These are phyloP conservation scores for Sporothrix phasma DNA, from an alignment of 2,329 filamentous ascomycete genomes.

Conservation along the genomic window DNA sequence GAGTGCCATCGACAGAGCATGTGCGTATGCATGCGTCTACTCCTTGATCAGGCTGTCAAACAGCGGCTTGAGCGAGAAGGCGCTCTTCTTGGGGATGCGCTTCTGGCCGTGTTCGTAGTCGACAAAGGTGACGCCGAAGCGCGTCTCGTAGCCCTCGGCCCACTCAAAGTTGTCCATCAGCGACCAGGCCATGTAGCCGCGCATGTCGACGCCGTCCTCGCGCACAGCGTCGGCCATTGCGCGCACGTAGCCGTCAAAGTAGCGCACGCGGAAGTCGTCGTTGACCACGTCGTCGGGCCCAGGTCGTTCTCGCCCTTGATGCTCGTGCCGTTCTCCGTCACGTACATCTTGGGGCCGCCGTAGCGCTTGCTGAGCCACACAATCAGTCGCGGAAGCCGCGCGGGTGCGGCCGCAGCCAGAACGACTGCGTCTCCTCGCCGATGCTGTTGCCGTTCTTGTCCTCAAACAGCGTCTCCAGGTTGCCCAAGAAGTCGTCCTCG, in stretches of 20 bases:
- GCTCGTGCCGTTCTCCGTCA: conserved; percentile 82
- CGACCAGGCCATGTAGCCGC: conserved; percentile 78
- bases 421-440: conserved; percentile 70
- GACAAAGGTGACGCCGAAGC: conserved; percentile 75
- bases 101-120: conserved; percentile 74
- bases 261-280: conserved; percentile 72
- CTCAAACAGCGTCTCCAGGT: conserved; percentile 61
- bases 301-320: conserved; percentile 75
- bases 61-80: conserved; percentile 56
- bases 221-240: conserved; percentile 65
- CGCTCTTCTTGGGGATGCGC: conserved; percentile 76
- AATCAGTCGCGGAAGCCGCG: conserved; percentile 67
- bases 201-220: conserved; percentile 66
- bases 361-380: conserved; percentile 72
- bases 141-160: conserved; percentile 83
- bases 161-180: conserved; percentile 87
- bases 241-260: conserved; percentile 66
- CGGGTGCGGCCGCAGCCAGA: conserved; percentile 70
- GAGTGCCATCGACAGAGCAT: not conserved
- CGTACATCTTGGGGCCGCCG: conserved; percentile 65
- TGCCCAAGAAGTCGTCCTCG: conserved; percentile 60
- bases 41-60: conserved; percentile 61
- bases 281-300: conserved; percentile 59
- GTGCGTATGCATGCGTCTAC: conserved; percentile 21
- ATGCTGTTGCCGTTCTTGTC: conserved; percentile 65